A percentile compares a stretch with the other conserved stretches of the same genome.
These are phyloP conservation scores for Tetrahymena thermophila DNA, from an alignment of 73 alveolate species.

Conservation along the genomic window DNA sequence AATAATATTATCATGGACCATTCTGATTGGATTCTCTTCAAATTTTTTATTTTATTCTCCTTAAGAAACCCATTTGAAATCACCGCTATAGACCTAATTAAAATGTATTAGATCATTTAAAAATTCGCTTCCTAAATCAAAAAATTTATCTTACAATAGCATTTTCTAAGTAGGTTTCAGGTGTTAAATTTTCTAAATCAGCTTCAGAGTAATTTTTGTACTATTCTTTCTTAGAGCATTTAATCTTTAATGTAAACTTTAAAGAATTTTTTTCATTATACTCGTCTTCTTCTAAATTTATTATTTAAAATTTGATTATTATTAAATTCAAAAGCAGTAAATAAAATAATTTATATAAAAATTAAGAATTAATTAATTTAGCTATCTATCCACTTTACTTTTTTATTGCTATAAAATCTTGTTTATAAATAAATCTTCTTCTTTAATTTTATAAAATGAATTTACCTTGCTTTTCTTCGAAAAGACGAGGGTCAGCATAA, in stretches of 20 bases:
- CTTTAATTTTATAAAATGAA: background rate
- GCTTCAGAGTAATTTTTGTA: conserved; percentile 53
- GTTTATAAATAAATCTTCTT: no score
- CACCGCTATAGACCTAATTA: conserved; percentile 44
- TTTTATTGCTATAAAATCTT: background rate
- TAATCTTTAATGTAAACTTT: conserved; percentile 67
- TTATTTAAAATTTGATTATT: background rate
- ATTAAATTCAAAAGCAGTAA: background rate
- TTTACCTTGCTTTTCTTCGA: conserved; percentile 42
- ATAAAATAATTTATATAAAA: background rate
- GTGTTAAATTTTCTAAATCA: conserved; percentile 55
- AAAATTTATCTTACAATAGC: conserved; percentile 44
- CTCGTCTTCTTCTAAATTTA: conserved; percentile 48
- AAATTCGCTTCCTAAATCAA: no score
- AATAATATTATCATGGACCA: conserved; percentile 87
- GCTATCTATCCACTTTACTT: background rate
- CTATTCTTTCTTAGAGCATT: conserved; percentile 68
- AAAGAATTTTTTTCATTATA: conserved; percentile 74
- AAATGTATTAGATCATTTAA: background rate
- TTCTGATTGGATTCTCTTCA: conserved; percentile 58
- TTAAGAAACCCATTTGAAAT: conserved; percentile 71
- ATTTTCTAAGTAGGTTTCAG: conserved; percentile 45
- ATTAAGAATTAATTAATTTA: conserved; percentile 14
- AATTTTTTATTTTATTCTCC: conserved; percentile 68
- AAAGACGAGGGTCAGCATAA: conserved; percentile 85